These are phyloP conservation scores for Piedraia hortae DNA, from an alignment of 2,329 filamentous ascomycete genomes.

Conservation along the genomic window DNA sequence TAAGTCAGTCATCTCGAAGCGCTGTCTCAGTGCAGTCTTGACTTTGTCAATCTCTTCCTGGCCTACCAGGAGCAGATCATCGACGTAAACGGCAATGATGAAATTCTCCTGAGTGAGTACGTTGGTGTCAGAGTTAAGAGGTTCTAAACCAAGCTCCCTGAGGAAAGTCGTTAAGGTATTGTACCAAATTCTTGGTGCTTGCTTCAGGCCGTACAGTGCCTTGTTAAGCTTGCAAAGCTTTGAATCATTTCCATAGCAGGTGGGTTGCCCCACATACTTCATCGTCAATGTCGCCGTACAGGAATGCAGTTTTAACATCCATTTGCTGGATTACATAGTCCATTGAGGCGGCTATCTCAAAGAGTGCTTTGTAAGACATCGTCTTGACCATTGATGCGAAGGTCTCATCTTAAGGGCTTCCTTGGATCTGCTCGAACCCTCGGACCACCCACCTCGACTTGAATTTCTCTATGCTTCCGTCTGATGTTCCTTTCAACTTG, in stretches of 20 bases:
- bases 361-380: conserved; percentile 2
- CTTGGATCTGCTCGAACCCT: conserved; percentile 6
- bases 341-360: conserved; percentile 2
- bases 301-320: conserved; percentile 7
- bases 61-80: conserved; percentile 1
- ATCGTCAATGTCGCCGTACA: conserved; percentile 3
- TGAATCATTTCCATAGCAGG: conserved; percentile 1
- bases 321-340: conserved; percentile 2
- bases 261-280: conserved; percentile 4
- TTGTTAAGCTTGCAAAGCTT: conserved; percentile 1
- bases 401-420: conserved; percentile 7
- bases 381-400: conserved; percentile 5
- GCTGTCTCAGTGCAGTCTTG: background rate
- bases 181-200: conserved; percentile 2
- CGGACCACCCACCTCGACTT: conserved; percentile 7
- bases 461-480: conserved; percentile 4
- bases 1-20: conserved; percentile 1
- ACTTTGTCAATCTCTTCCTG: conserved; percentile 1
- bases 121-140: background rate
- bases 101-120: background rate
- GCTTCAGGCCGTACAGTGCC: conserved; percentile 5
- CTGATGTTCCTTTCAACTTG: conserved; percentile 3
- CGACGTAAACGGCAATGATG: conserved; percentile 1
- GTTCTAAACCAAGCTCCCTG: background rate
- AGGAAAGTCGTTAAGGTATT: conserved; percentile 1